These are phyloP conservation scores for Populus deltoides DNA, from an alignment of 345 rosid genomes.

Conservation along the genomic window DNA sequence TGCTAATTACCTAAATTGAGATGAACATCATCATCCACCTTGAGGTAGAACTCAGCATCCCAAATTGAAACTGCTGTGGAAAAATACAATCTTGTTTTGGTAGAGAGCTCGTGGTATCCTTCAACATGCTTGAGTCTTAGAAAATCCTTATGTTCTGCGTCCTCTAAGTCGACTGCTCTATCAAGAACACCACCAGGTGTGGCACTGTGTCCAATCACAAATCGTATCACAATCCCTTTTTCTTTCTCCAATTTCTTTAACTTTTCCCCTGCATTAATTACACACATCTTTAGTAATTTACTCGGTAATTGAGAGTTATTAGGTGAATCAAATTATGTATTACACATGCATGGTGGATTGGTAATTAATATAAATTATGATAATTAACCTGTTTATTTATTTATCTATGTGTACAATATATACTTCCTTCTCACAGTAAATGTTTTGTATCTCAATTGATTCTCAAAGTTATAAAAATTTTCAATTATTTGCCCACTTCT, in stretches of 20 bases:
- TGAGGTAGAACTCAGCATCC: constrained; percentile 81
- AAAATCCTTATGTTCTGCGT: constrained; percentile 61
- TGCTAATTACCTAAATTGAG: constrained; percentile 53
- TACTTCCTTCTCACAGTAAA: too few species aligned
- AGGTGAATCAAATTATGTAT: too few species aligned
- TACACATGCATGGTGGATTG: too few species aligned
- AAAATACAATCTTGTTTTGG: constrained; percentile 76
- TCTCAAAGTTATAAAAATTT: too few species aligned
- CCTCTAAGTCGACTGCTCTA: constrained; percentile 68
- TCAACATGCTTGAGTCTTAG: constrained; percentile 78
- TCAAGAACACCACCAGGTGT: constrained; percentile 75
- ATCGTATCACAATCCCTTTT: constrained; percentile 78
- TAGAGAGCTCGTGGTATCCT: constrained; percentile 78
- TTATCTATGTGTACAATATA: too few species aligned
- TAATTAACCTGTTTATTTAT: too few species aligned
- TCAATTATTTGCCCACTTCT: too few species aligned
- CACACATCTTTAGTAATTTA: too few species aligned
- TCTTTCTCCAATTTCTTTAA: constrained; percentile 68
- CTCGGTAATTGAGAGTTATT: too few species aligned
- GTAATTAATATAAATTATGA: too few species aligned
- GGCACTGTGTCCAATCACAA: constrained; percentile 87
- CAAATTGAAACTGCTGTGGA: constrained; percentile 71
- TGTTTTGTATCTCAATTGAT: too few species aligned
- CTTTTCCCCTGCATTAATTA: constrained; percentile 48
- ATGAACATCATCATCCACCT: constrained; percentile 91